phyloP scores from a whole-genome alignment of 495 filamentous ascomycete species.

The Bathelium albidoporum region DNA sequence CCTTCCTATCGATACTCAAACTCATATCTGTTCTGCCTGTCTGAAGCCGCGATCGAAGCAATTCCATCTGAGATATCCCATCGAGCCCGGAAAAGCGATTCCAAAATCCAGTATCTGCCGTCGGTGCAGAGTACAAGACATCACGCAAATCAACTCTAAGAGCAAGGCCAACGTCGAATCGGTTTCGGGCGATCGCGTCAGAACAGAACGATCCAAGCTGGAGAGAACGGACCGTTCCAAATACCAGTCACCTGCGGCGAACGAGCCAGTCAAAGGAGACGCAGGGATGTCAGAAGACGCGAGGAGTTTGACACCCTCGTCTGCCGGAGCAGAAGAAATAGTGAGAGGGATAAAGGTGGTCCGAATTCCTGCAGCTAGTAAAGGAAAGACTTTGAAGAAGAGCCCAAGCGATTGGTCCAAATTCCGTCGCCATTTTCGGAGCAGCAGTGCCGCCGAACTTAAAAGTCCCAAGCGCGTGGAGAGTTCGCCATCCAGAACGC shows the following conservation, averaged over 20 bases:
- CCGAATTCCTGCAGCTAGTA: background rate
- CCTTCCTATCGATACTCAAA: background rate
- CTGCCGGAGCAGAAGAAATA: background rate
- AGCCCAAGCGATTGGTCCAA: background rate
- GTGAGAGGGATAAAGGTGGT: constrained; percentile 1
- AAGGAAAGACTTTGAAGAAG: background rate
- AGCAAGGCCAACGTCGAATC: background rate
- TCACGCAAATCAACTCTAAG: background rate
- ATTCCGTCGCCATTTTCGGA: too few species aligned
- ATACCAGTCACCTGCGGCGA: background rate
- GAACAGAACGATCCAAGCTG: background rate
- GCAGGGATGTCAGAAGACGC: background rate
- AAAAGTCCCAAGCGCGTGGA: background rate
- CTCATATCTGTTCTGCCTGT: constrained; percentile 19
- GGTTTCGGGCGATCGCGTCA: background rate
- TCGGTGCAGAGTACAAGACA: constrained; percentile 13
- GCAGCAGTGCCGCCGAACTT: background rate
- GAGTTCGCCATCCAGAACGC: background rate
- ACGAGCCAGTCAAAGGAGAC: background rate
- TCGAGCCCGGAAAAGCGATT: constrained; percentile 10
- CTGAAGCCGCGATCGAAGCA: constrained; percentile 15
- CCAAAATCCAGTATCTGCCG: constrained; percentile 9
- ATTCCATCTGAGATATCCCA: constrained; percentile 17
- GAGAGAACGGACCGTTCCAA: background rate
- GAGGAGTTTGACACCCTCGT: background rate